Percentiles rank a stretch among this genome's conserved stretches.
These are phyloP conservation scores for Eucalyptus caleyi DNA, from an alignment of 345 rosid species.

Conservation along the genomic window DNA sequence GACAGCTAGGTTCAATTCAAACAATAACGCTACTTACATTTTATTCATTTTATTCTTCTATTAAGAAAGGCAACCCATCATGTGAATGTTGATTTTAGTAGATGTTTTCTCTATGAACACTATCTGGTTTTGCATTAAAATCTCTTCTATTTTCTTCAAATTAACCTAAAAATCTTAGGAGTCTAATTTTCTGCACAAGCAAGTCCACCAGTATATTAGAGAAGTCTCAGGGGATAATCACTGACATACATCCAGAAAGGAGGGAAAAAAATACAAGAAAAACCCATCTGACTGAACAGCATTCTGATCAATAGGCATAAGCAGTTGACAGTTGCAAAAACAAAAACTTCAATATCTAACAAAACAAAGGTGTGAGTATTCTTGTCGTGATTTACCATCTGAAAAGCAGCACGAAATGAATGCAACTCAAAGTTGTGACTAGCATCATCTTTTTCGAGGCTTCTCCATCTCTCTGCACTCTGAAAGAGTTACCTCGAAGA, in stretches of 20 bases:
- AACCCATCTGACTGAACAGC: not conserved
- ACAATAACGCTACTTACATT: not conserved
- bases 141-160: not conserved
- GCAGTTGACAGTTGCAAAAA: not conserved
- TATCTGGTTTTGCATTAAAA: not conserved
- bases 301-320: not conserved
- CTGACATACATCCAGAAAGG: not conserved
- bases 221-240: not conserved
- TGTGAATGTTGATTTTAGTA: not conserved
- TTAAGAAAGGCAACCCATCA: not conserved
- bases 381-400: slow-evolving; percentile 36
- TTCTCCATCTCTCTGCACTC: slow-evolving; percentile 96
- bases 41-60: not conserved
- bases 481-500: slow-evolving; percentile 2
- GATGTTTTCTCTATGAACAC: not conserved
- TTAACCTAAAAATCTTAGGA: not conserved
- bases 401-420: slow-evolving; percentile 90
- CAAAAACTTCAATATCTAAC: not conserved
- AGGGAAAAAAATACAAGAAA: not conserved
- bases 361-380: not conserved
- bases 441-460: slow-evolving; percentile 59
- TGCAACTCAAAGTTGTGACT: slow-evolving; percentile 82
- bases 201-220: not conserved
- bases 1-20: not conserved
- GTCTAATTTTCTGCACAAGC: not conserved